phyloP scores from a whole-genome alignment of 2,329 filamentous ascomycete species.

The Phoma sp. region DNA sequence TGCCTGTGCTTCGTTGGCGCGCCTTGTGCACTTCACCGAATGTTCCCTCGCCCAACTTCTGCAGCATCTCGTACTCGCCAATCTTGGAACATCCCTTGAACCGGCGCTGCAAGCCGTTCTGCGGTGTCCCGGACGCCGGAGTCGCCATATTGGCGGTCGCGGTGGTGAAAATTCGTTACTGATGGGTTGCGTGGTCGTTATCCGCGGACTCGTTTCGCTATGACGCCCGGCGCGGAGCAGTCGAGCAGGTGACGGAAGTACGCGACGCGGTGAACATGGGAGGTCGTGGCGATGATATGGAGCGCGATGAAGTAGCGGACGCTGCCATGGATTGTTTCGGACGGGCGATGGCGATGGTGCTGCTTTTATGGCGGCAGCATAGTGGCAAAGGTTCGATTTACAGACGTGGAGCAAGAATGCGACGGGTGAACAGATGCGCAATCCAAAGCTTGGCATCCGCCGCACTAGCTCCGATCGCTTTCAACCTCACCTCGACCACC shows the following conservation, averaged over 20 bases:
- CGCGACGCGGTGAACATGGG: conserved; percentile 22
- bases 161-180: not conserved
- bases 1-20: conserved; percentile 74
- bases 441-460: conserved; percentile 22
- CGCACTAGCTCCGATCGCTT: conserved; percentile 27
- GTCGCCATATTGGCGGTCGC: conserved; percentile 4
- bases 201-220: conserved; percentile 18
- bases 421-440: conserved; percentile 23
- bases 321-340: conserved; percentile 30
- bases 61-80: conserved; percentile 76
- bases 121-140: conserved; percentile 46
- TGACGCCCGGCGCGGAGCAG: conserved; percentile 21
- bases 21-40: conserved; percentile 97
- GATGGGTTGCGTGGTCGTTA: not conserved
- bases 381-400: conserved; percentile 10
- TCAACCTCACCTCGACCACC: conserved; percentile 33
- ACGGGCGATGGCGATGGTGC: conserved; percentile 8
- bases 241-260: conserved; percentile 13
- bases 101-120: conserved; percentile 59
- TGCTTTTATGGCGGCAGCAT: conserved; percentile 27
- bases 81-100: conserved; percentile 89
- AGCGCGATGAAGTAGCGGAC: conserved; percentile 19
- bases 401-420: conserved; percentile 28
- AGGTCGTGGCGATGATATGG: conserved; percentile 7
- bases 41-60: conserved; percentile 91